Percentiles rank a stretch among this genome's conserved stretches.
Evolutionary conservation across 2,329 filamentous ascomycete species (phyloP).

Genomic region (Epichloe elymi): DNA sequence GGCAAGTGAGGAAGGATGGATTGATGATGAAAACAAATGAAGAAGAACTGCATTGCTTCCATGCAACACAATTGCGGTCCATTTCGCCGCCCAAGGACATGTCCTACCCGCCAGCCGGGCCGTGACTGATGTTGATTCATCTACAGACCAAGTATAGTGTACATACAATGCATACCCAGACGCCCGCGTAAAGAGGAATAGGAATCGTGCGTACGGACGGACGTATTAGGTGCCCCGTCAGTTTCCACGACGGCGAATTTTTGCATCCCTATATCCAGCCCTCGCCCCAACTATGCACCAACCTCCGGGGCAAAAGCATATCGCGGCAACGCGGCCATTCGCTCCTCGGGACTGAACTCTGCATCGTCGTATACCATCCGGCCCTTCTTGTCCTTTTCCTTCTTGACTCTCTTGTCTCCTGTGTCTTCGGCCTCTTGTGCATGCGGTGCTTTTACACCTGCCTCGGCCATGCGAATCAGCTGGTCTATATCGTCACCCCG

Average conservation of each 20-base stretch:
- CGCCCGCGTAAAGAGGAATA: neutral
- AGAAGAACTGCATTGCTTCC: too few relatives aligned
- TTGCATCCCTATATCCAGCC: neutral
- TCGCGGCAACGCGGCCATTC: constrained; percentile 64
- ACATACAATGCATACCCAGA: neutral
- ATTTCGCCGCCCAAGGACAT: too few relatives aligned
- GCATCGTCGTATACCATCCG: constrained; percentile 74
- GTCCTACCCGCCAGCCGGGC: neutral
- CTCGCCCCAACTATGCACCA: neutral
- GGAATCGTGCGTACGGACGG: neutral
- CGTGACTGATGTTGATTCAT: neutral
- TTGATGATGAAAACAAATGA: too few relatives aligned
- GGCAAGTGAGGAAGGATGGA: too few relatives aligned
- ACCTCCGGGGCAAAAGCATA: constrained; percentile 46
- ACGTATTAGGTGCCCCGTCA: too few relatives aligned
- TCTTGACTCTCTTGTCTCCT: constrained; percentile 52
- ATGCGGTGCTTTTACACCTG: constrained; percentile 37
- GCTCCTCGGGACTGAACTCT: constrained; percentile 74
- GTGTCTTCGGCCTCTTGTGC: constrained; percentile 27
- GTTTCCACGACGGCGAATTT: too few relatives aligned
- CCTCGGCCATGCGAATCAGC: constrained; percentile 51
- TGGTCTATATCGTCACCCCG: constrained; percentile 50
- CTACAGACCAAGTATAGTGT: neutral
- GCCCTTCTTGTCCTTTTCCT: constrained; percentile 52
- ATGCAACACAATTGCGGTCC: too few relatives aligned